Percentiles rank a stretch among this genome's conserved stretches.
Evolutionary conservation across 225 moss, liverwort and hornwort species (phyloP).

Genomic region (Takakia lepidozioides): DNA sequence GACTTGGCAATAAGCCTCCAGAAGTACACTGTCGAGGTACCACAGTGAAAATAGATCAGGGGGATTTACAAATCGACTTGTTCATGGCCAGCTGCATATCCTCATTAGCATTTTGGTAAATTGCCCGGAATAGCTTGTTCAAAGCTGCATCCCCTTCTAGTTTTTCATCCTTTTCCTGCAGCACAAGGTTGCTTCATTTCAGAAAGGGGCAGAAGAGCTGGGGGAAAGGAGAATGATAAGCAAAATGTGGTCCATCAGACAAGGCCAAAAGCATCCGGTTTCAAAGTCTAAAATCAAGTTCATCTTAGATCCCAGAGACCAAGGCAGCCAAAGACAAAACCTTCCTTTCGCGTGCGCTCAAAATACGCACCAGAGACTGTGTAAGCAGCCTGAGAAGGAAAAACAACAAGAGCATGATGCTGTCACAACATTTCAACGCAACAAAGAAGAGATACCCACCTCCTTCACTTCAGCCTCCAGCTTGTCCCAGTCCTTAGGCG

Average conservation of each 20-base stretch:
- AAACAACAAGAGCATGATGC: too few relatives aligned
- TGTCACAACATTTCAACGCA: too few relatives aligned
- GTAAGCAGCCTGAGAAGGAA: too few relatives aligned
- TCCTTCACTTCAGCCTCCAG: constrained; percentile 90
- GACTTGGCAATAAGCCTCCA: too few relatives aligned
- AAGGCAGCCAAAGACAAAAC: too few relatives aligned
- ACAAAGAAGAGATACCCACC: constrained; percentile 28
- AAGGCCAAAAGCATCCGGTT: not conserved
- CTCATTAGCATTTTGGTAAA: constrained; percentile 89
- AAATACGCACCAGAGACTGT: too few relatives aligned
- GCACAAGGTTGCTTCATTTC: too few relatives aligned
- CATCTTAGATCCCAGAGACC: too few relatives aligned
- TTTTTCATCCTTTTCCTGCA: constrained; percentile 98
- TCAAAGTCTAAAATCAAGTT: not conserved
- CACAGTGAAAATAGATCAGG: too few relatives aligned
- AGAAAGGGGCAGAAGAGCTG: too few relatives aligned
- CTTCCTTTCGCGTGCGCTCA: too few relatives aligned
- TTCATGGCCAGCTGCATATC: constrained; percentile 99
- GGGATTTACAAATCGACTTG: constrained; percentile 87
- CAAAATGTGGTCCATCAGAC: not conserved
- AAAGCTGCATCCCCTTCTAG: constrained; percentile 97
- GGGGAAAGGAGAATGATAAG: not conserved
- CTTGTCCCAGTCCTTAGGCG: constrained; percentile 80
- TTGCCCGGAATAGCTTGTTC: constrained; percentile 93
- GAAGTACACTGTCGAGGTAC: too few relatives aligned